Evolutionary conservation across 1,139 yeast species (phyloP).

Genomic region (Yamadazyma sp.): DNA sequence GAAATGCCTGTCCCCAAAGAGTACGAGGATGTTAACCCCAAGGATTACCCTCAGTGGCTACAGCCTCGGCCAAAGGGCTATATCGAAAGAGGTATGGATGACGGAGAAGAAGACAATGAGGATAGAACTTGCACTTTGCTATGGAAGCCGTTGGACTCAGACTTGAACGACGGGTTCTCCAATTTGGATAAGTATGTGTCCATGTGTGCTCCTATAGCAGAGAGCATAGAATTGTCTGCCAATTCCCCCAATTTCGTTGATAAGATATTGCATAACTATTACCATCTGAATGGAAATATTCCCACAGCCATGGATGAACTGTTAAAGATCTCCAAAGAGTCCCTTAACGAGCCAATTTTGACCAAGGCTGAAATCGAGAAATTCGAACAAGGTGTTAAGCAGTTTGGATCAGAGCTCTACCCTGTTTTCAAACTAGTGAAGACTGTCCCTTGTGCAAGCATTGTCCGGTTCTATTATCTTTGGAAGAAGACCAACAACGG

Average conservation of each 20-base stretch:
- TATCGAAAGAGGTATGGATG: conserved; percentile 82
- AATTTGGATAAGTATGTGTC: conserved; percentile 55
- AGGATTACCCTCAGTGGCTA: conserved; percentile 69
- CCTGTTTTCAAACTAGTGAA: conserved; percentile 70
- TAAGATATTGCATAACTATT: conserved; percentile 55
- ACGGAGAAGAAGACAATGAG: conserved; percentile 47
- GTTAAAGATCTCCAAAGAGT: conserved; percentile 50
- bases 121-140: conserved; percentile 55
- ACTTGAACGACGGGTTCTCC: conserved; percentile 28
- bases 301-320: conserved; percentile 43
- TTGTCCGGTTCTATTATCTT: conserved; percentile 80
- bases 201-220: conserved; percentile 58
- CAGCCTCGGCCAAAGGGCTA: conserved; percentile 80
- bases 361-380: conserved; percentile 57
- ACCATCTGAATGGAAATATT: conserved; percentile 52
- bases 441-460: conserved; percentile 69
- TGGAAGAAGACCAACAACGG: conserved; percentile 91
- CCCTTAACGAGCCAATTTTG: conserved; percentile 75
- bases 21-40: conserved; percentile 37
- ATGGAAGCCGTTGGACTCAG: conserved; percentile 58
- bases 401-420: conserved; percentile 77
- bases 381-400: conserved; percentile 75
- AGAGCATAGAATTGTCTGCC: conserved; percentile 44
- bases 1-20: conserved; percentile 50
- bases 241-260: conserved; percentile 81